Evolutionary conservation across 352 stramenopile genomes (phyloP).

Genomic region (Hyaloperonospora brassicae): DNA sequence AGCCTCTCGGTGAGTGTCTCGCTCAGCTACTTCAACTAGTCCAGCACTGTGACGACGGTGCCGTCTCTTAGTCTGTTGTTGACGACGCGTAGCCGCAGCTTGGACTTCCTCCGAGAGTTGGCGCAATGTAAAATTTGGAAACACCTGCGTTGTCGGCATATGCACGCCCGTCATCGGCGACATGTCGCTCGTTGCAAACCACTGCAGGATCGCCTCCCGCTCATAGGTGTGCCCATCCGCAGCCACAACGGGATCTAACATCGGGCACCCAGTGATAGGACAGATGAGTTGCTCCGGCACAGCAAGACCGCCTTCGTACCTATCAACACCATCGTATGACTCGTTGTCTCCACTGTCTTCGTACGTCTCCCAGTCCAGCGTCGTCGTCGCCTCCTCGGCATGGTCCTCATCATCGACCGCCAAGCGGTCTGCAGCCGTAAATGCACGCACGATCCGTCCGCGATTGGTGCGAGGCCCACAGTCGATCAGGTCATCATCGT

Average conservation of each 20-base stretch:
- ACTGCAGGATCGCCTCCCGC: conserved; percentile 87
- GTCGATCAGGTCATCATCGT: conserved; percentile 36
- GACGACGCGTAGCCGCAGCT: conserved; percentile 19
- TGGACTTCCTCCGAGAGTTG: conserved; percentile 60
- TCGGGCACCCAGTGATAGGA: conserved; percentile 92
- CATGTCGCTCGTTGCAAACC: conserved; percentile 84
- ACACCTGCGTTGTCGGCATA: conserved; percentile 67
- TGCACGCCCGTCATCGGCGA: conserved; percentile 72
- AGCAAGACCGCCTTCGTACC: conserved; percentile 20
- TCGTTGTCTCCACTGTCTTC: conserved; percentile 24
- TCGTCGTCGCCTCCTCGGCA: conserved; percentile 27
- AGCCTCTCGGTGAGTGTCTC: conserved; percentile 6
- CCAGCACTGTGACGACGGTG: conserved; percentile 9
- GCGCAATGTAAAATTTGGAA: conserved; percentile 66
- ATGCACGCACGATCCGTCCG: conserved; percentile 46
- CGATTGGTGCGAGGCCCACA: conserved; percentile 35
- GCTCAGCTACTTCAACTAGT: conserved; percentile 6
- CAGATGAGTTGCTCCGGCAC: conserved; percentile 72
- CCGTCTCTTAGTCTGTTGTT: conserved; percentile 20
- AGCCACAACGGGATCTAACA: conserved; percentile 94
- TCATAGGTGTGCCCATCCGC: conserved; percentile 98
- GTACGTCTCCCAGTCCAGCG: conserved; percentile 27
- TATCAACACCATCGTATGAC: conserved; percentile 5
- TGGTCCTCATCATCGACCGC: conserved; percentile 27
- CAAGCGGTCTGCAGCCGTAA: conserved; percentile 31